A percentile compares a stretch with the other conserved stretches of the same genome.
phyloP scores from a whole-genome alignment of 2,329 filamentous ascomycete genomes.

The Dactylellina leptospora region DNA sequence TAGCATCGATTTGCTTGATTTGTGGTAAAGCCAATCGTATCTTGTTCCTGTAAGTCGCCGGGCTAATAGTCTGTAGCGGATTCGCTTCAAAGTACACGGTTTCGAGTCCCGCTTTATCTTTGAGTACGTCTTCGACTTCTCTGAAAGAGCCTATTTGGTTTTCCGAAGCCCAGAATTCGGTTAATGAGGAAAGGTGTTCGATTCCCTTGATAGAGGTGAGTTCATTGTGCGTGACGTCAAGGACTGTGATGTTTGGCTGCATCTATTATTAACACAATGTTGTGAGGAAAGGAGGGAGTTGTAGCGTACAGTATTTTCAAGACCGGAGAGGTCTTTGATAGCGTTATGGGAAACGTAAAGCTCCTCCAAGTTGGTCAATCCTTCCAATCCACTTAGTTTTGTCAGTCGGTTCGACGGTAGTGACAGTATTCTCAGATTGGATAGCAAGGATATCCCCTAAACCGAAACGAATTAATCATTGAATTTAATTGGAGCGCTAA shows the following conservation, averaged over 20 bases:
- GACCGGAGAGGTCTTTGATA: slow-evolving; percentile 77
- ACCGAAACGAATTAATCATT: no score
- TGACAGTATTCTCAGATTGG: slow-evolving; percentile 84
- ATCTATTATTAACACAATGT: not conserved
- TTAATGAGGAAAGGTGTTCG: slow-evolving; percentile 73
- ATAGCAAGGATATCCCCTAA: slow-evolving; percentile 73
- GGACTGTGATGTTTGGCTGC: slow-evolving; percentile 71
- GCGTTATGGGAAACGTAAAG: slow-evolving; percentile 95
- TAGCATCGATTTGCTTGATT: slow-evolving; percentile 93
- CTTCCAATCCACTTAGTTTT: slow-evolving; percentile 77
- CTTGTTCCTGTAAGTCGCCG: slow-evolving; percentile 94
- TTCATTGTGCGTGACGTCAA: slow-evolving; percentile 91
- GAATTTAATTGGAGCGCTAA: no score
- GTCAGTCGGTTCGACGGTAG: slow-evolving; percentile 95
- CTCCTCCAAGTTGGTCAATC: slow-evolving; percentile 81
- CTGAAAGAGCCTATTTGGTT: slow-evolving; percentile 81
- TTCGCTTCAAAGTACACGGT: slow-evolving; percentile 98
- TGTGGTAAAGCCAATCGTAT: slow-evolving; percentile 85
- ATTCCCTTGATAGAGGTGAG: slow-evolving; percentile 79
- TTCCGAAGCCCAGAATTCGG: slow-evolving; percentile 94
- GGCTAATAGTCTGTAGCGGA: slow-evolving; percentile 79
- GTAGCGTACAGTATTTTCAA: slow-evolving; percentile 67
- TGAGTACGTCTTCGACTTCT: slow-evolving; percentile 80
- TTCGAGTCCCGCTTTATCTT: slow-evolving; percentile 72
- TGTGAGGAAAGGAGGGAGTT: not conserved